These are phyloP conservation scores for Phytopythium mirpurense DNA, from an alignment of 352 stramenopile genomes.

Conservation along the genomic window DNA sequence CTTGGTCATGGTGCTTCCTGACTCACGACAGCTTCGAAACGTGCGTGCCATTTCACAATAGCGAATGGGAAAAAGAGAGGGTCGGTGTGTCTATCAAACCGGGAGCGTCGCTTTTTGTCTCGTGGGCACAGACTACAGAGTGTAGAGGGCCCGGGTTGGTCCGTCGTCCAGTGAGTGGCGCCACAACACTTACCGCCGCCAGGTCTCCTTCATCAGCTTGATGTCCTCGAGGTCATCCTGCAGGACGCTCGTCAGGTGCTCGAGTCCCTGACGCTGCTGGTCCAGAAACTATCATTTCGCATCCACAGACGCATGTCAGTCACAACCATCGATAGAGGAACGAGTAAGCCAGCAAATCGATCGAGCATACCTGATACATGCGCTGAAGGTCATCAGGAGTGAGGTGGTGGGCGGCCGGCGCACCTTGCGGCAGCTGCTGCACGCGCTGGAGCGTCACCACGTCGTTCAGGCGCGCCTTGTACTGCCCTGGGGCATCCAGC, in stretches of 20 bases:
- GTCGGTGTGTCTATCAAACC: conserved; percentile 5
- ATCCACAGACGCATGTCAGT: conserved; percentile 3
- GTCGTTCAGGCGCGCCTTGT: conserved; percentile 84
- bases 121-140: too few species aligned
- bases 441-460: conserved; percentile 65
- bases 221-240: conserved; percentile 85
- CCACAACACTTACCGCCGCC: conserved; percentile 43
- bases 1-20: not conserved
- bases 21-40: not conserved
- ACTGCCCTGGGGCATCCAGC: conserved; percentile 76
- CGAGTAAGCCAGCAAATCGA: too few species aligned
- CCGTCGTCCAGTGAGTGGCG: too few species aligned
- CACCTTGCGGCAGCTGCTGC: conserved; percentile 37
- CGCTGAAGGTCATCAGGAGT: conserved; percentile 71
- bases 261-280: conserved; percentile 79
- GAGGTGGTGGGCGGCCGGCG: conserved; percentile 39
- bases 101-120: too few species aligned
- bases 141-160: too few species aligned
- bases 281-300: conserved; percentile 59
- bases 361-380: conserved; percentile 53
- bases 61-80: not conserved
- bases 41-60: not conserved
- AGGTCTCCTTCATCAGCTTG: conserved; percentile 85
- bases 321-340: too few species aligned
- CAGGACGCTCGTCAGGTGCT: conserved; percentile 77